Conservation (phyloP, 2,329 filamentous ascomycete species). For the Cladosporium sphaerospermum region DNA sequence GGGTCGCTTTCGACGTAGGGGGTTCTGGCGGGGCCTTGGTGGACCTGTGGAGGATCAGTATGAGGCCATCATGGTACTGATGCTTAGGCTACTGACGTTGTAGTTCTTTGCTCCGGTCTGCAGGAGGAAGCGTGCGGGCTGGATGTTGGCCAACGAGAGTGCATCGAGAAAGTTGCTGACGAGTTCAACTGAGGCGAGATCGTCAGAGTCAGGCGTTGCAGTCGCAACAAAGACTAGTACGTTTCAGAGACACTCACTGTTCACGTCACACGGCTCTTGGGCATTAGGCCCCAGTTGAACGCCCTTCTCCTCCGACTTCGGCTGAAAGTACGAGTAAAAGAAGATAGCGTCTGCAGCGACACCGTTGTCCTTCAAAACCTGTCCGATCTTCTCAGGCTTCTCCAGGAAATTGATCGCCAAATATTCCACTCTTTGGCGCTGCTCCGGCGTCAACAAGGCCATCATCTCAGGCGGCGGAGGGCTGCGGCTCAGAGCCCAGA, state of each 20-base stretch:
- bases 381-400: constrained; percentile 32
- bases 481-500: constrained; percentile 45
- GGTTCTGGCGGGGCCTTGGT: constrained; percentile 39
- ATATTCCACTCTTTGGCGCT: constrained; percentile 24
- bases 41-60: constrained; percentile 23
- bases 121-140: constrained; percentile 43
- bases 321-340: constrained; percentile 51
- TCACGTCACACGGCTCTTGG: constrained; percentile 45
- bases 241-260: constrained; percentile 35
- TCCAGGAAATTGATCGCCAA: constrained; percentile 33
- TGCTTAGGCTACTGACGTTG: constrained; percentile 20
- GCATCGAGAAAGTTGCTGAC: constrained; percentile 45
- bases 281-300: constrained; percentile 44
- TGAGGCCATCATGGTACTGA: background rate
- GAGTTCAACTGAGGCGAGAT: constrained; percentile 41
- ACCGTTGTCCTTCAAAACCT: constrained; percentile 29
- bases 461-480: constrained; percentile 37
- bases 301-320: constrained; percentile 37
- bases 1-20: constrained; percentile 44
- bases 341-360: constrained; percentile 42
- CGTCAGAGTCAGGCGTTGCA: constrained; percentile 28
- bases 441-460: constrained; percentile 30
- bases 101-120: constrained; percentile 52
- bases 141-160: constrained; percentile 37
- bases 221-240: too few relatives aligned